phyloP scores from a whole-genome alignment of 1,284 basidiomycete species.

The Moesziomyces sp. region DNA sequence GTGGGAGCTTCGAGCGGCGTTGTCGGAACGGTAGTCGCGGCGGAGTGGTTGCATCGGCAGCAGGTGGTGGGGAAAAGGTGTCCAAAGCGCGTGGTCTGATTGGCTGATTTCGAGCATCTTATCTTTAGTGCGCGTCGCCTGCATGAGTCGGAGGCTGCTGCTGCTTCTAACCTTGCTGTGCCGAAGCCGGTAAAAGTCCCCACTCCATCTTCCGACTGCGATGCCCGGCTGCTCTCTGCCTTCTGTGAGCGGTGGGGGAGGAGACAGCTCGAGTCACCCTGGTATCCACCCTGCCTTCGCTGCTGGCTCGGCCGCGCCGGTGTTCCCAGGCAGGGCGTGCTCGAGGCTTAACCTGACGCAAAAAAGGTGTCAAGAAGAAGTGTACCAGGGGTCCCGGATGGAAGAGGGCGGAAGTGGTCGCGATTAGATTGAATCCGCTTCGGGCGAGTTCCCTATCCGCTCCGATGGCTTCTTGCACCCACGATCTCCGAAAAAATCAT shows the following conservation, averaged over 20 bases:
- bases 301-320: conserved; percentile 4
- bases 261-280: not conserved
- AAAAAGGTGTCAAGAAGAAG: conserved; percentile 10
- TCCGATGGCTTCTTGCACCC: conserved; percentile 6
- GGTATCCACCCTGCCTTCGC: conserved; percentile 1
- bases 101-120: conserved; percentile 13
- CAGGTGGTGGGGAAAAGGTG: not conserved
- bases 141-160: not conserved
- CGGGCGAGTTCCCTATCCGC: conserved; percentile 46
- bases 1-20: not conserved
- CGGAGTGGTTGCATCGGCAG: not conserved
- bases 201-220: not conserved
- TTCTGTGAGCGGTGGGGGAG: not conserved
- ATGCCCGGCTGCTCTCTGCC: not conserved
- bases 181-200: not conserved
- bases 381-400: no score
- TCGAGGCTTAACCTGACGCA: conserved; percentile 28
- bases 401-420: not conserved
- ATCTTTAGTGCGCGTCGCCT: not conserved
- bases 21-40: not conserved
- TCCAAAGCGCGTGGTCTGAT: conserved; percentile 24
- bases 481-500: not conserved
- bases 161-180: not conserved
- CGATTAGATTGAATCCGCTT: conserved; percentile 29
- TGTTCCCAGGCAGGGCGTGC: not conserved